Conservation (phyloP, 23 red algal species). For the Pyropia haitanensis region DNA sequence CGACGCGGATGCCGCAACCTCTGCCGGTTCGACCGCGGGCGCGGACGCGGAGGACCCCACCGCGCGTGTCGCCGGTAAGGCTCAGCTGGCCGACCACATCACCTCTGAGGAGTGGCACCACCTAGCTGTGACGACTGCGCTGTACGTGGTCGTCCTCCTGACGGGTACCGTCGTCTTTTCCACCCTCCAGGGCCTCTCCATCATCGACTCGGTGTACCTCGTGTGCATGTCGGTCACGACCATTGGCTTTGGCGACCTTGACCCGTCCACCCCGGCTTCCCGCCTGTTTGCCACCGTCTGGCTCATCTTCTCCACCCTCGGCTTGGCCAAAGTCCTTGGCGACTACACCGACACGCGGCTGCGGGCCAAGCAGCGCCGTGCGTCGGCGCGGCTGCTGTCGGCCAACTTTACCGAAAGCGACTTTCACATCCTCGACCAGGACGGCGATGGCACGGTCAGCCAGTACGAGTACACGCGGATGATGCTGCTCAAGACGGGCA, state of each 20-base stretch:
- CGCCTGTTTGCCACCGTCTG: constrained; percentile 53
- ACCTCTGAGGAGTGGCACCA: neutral
- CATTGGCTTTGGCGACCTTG: constrained; percentile 58
- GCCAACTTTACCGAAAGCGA: constrained; percentile 25
- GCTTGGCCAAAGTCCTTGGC: constrained; percentile 40
- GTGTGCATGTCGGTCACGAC: constrained; percentile 53
- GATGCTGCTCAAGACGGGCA: constrained; percentile 45
- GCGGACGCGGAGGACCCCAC: constrained; percentile 2
- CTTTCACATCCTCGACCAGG: constrained; percentile 25
- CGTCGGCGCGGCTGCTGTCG: constrained; percentile 21
- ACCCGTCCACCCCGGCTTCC: constrained; percentile 21
- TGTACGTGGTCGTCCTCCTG: constrained; percentile 15
- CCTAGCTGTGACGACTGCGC: neutral
- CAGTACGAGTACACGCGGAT: constrained; percentile 32
- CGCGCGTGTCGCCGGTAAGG: neutral
- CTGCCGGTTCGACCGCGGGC: neutral
- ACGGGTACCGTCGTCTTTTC: constrained; percentile 26
- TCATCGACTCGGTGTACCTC: constrained; percentile 47
- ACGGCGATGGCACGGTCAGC: constrained; percentile 35
- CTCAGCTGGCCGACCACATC: neutral
- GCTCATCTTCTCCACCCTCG: constrained; percentile 61
- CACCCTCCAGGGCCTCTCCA: constrained; percentile 14
- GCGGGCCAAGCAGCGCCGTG: constrained; percentile 29
- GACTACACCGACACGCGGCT: constrained; percentile 31
- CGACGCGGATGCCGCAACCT: neutral